Evolutionary conservation across 768 basidiomycete species (phyloP), one percentile per base, ranked within the genome.

Genomic region (Lyophyllum atratum): DNA sequence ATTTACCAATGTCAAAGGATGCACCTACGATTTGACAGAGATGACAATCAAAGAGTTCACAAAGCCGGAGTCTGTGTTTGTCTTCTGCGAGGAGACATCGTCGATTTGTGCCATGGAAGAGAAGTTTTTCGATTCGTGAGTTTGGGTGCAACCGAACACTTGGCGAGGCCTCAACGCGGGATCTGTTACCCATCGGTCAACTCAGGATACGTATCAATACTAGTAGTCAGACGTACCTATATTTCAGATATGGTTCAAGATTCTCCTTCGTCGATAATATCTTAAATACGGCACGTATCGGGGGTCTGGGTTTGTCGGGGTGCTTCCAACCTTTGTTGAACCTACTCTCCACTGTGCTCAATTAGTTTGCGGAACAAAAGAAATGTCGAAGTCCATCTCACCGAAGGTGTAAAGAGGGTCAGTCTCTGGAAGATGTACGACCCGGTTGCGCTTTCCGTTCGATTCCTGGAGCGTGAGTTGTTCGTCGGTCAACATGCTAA

Each of bases 101-200:
- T 49, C 85, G 78, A 51, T 77, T 82, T 14, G 85, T 89, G n/a
- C 87, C 87, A 67, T 89, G 87, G 63, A 87, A 89, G 25, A 87
- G 76, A 1, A 86, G 70, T 59, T 79, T 79, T 67, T 88, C 86
- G 59, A 83, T 82, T 37, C 76, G 78, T 17, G 15, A 72, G 65
- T 53, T 68, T 66, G 39, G 64, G 58, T 37, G 61, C 58, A 44
- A 63, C 58, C 49, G 55, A 25, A 59, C 58, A 57, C 53, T 58
- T 48, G 66, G 68, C 28, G 70, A 68, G 1, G 69, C 56, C 31
- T 64, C 55, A 25, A 75, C 68, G n/a, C 62, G 59, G 14, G 71
- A 70, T 29, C 76, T 79, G 43, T 2, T n/a, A n/a, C n/a, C n/a
- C n/a, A n/a, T n/a, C n/a, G n/a, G n/a, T n/a, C n/a, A n/a, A n/a